A percentile compares a stretch with the other conserved stretches of the same genome.
phyloP scores from a whole-genome alignment of 371 early-diverging fungal species.

The Mucor sp. region DNA sequence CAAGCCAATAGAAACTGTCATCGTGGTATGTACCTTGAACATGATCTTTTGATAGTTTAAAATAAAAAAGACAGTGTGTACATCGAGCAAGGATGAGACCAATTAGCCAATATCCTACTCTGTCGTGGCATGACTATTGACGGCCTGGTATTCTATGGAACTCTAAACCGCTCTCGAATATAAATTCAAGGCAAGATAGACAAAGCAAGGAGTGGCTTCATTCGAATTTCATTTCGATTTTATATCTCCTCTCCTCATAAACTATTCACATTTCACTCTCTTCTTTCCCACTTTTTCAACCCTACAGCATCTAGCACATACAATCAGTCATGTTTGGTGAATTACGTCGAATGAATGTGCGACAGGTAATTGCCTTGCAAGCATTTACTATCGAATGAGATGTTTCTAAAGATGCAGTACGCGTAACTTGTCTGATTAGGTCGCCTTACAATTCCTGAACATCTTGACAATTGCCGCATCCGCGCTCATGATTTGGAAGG shows the following conservation, averaged over 20 bases:
- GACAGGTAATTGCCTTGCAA: constrained; percentile 32
- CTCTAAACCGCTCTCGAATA: neutral
- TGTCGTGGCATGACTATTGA: neutral
- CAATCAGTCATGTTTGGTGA: constrained; percentile 43
- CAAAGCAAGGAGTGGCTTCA: neutral
- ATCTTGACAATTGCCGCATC: constrained; percentile 84
- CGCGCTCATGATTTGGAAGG: constrained; percentile 98
- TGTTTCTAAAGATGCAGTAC: neutral
- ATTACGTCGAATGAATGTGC: constrained; percentile 49
- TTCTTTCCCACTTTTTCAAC: neutral
- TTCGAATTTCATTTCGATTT: neutral
- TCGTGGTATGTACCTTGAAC: neutral
- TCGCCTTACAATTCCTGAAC: constrained; percentile 75
- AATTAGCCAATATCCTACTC: neutral
- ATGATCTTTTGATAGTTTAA: neutral
- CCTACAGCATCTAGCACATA: neutral
- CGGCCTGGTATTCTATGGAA: neutral
- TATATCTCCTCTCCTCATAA: neutral
- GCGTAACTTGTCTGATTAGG: constrained; percentile 25
- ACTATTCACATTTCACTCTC: neutral
- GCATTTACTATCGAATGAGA: neutral
- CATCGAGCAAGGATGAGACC: neutral
- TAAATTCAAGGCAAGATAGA: neutral
- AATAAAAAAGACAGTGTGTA: neutral
- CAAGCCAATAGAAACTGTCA: neutral